phyloP scores from a whole-genome alignment of 106 monocot genomes.

The Dendrobium nobile region DNA sequence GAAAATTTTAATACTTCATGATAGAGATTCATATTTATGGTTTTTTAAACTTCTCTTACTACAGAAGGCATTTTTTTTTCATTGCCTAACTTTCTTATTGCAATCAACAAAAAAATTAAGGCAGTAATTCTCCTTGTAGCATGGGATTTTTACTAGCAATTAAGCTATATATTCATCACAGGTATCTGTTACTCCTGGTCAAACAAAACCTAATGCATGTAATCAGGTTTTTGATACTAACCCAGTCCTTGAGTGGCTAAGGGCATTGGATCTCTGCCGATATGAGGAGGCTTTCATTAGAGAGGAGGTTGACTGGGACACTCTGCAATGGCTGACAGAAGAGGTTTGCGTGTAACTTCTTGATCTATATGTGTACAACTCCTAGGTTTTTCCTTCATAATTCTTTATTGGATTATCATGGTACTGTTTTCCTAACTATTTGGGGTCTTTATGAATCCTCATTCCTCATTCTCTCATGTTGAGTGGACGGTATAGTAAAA shows the following conservation, averaged over 20 bases:
- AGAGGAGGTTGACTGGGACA: constrained; percentile 91
- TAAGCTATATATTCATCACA: constrained; percentile 21
- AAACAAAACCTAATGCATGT: constrained; percentile 14
- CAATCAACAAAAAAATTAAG: not conserved
- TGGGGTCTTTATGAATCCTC: not conserved
- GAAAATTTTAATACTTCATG: not conserved
- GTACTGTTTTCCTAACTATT: not conserved
- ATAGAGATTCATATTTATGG: not conserved
- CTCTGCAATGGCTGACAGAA: constrained; percentile 78
- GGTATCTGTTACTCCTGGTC: constrained; percentile 23
- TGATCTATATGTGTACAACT: not conserved
- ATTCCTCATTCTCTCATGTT: not conserved
- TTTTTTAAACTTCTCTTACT: not conserved
- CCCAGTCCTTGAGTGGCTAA: constrained; percentile 60
- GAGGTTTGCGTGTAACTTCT: constrained; percentile 49
- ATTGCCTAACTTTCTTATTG: not conserved
- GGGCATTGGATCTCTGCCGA: constrained; percentile 53
- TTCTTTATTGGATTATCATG: not conserved
- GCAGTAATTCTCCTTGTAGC: not conserved
- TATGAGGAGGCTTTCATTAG: constrained; percentile 73
- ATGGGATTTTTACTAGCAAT: not conserved
- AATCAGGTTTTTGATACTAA: constrained; percentile 26
- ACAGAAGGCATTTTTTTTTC: not conserved
- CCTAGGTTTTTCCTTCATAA: not conserved
- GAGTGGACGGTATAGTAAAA: not conserved